Conservation (phyloP, 768 basidiomycete genomes). For the Cyclocybe aegerita region DNA sequence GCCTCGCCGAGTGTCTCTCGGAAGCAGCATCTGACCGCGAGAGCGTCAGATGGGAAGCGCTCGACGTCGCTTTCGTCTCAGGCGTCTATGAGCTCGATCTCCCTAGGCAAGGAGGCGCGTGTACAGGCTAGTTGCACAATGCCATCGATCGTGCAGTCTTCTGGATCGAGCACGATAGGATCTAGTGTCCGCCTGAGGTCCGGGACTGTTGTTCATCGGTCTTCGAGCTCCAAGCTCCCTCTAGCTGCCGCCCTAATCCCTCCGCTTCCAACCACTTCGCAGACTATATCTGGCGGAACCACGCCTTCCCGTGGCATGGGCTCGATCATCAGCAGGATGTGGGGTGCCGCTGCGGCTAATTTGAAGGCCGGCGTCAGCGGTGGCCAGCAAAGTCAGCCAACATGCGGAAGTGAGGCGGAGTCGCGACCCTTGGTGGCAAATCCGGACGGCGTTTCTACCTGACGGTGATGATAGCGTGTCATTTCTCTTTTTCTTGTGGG, state of each 20-base stretch:
- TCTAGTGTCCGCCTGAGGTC: slow-evolving; percentile 16
- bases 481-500: not conserved
- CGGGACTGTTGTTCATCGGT: slow-evolving; percentile 17
- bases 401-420: slow-evolving; percentile 9
- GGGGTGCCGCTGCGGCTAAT: slow-evolving; percentile 53
- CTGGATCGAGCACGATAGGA: not conserved
- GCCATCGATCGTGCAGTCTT: slow-evolving; percentile 23
- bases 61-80: slow-evolving; percentile 21
- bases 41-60: slow-evolving; percentile 11
- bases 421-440: slow-evolving; percentile 9
- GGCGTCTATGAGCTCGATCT: slow-evolving; percentile 11
- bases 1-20: slow-evolving; percentile 26
- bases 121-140: slow-evolving; percentile 31
- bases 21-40: slow-evolving; percentile 5
- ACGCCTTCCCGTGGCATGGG: slow-evolving; percentile 28
- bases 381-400: slow-evolving; percentile 14
- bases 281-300: not conserved
- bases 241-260: not conserved
- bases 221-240: slow-evolving; percentile 7
- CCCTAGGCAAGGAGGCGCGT: slow-evolving; percentile 14
- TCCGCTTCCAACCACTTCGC: not conserved
- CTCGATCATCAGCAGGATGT: slow-evolving; percentile 72
- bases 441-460: not conserved
- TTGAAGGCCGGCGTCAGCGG: slow-evolving; percentile 20
- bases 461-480: not conserved